Evolutionary conservation across 2,329 filamentous ascomycete species (phyloP).

Genomic region (Botrytis deweyae): DNA sequence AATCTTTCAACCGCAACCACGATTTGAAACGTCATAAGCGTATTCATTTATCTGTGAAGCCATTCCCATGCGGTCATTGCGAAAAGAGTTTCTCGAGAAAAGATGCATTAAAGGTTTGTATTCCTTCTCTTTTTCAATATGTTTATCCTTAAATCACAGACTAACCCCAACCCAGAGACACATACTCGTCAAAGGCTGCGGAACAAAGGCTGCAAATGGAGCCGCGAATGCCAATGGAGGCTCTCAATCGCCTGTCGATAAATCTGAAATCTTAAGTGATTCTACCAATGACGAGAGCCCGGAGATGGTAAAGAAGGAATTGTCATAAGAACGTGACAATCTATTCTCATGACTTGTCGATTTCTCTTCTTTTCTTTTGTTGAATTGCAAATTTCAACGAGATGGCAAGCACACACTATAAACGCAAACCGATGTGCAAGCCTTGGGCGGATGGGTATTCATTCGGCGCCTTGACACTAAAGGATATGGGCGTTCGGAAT

Average conservation of each 20-base stretch:
- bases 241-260: conserved; percentile 37
- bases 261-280: conserved; percentile 37
- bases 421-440: neutral
- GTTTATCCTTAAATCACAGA: conserved; percentile 19
- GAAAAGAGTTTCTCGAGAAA: conserved; percentile 97
- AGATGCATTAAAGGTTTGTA: conserved; percentile 88
- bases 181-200: conserved; percentile 67
- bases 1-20: conserved; percentile 95
- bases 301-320: conserved; percentile 34
- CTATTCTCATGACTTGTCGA: neutral
- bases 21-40: conserved; percentile 94
- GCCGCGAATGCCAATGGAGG: conserved; percentile 29
- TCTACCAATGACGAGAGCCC: conserved; percentile 34
- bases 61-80: conserved; percentile 86
- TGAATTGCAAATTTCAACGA: neutral
- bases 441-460: neutral
- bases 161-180: conserved; percentile 53
- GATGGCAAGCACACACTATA: neutral
- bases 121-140: conserved; percentile 26
- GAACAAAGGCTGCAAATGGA: conserved; percentile 44
- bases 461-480: conserved; percentile 8
- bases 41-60: conserved; percentile 93
- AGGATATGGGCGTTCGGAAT: conserved; percentile 16
- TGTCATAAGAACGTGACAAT: conserved; percentile 19
- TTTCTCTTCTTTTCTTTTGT: neutral